Evolutionary conservation across 1,284 basidiomycete species (phyloP).

Genomic region (Apiotrichum sp.): DNA sequence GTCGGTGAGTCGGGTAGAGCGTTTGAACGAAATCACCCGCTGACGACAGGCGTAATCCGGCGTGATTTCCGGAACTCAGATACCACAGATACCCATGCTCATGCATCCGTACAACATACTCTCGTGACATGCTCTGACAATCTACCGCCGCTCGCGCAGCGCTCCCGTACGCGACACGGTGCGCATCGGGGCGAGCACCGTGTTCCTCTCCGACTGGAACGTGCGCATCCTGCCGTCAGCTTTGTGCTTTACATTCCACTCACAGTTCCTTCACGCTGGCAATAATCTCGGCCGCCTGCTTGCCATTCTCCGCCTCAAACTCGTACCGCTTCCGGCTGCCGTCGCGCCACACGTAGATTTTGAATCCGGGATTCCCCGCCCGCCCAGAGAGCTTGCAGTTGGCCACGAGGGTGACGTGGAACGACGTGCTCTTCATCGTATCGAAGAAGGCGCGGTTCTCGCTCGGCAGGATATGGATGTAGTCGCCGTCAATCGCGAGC

Average conservation of each 20-base stretch:
- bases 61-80: not conserved
- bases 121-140: no score
- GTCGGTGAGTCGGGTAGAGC: conserved; percentile 58
- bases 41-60: not conserved
- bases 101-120: no score
- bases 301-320: conserved; percentile 87
- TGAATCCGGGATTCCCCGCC: conserved; percentile 63
- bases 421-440: conserved; percentile 80
- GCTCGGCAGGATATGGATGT: conserved; percentile 87
- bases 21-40: not conserved
- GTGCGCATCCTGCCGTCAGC: not conserved
- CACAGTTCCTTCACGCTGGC: conserved; percentile 34
- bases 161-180: conserved; percentile 5
- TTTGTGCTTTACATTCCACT: conserved; percentile 6
- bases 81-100: no score
- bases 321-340: conserved; percentile 83
- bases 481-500: conserved; percentile 90
- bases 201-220: conserved; percentile 1
- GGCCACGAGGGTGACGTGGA: conserved; percentile 81
- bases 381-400: conserved; percentile 78
- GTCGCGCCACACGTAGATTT: conserved; percentile 67
- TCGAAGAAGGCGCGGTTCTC: conserved; percentile 78
- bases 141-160: no score
- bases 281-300: conserved; percentile 55
- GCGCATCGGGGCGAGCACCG: conserved; percentile 17